Conservation (phyloP, 2,329 filamentous ascomycete species). For the Fonsecaea nubica region DNA sequence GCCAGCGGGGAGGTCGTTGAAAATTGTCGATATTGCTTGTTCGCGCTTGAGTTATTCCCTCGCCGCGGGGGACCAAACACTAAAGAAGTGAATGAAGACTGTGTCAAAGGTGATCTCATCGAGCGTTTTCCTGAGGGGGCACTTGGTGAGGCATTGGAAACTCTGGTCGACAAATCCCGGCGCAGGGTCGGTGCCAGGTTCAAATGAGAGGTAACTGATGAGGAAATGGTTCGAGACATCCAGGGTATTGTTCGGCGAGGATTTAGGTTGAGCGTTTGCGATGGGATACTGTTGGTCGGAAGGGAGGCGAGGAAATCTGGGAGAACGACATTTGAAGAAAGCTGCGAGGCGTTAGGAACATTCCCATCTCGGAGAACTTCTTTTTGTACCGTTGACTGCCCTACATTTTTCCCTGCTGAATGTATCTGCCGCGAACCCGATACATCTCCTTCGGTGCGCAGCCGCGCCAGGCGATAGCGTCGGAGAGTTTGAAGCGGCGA, state of each 20-base stretch:
- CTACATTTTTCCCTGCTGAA: constrained; percentile 4
- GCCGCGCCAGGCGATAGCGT: constrained; percentile 34
- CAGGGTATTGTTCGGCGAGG: constrained; percentile 23
- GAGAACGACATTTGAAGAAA: constrained; percentile 14
- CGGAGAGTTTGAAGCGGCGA: constrained; percentile 37
- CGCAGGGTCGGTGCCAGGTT: constrained; percentile 19
- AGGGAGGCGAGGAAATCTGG: constrained; percentile 31
- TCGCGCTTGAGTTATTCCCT: background rate
- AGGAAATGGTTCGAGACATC: constrained; percentile 31
- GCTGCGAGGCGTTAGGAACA: constrained; percentile 26
- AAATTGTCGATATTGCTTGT: constrained; percentile 32
- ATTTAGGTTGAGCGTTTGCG: constrained; percentile 6
- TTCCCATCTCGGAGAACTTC: background rate
- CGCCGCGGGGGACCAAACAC: constrained; percentile 32
- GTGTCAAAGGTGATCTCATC: constrained; percentile 1
- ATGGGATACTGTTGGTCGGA: constrained; percentile 19
- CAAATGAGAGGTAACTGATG: constrained; percentile 16
- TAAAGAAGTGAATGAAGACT: constrained; percentile 25
- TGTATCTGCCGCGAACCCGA: constrained; percentile 19
- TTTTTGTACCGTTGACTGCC: constrained; percentile 10
- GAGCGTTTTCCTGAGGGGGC: constrained; percentile 7
- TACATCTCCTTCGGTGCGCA: constrained; percentile 24
- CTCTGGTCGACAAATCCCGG: constrained; percentile 24
- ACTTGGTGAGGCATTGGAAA: constrained; percentile 7
- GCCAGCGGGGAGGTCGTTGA: constrained; percentile 33